phyloP scores from a whole-genome alignment of 805 yeast genomes.

The Metschnikowia colocasiae region DNA sequence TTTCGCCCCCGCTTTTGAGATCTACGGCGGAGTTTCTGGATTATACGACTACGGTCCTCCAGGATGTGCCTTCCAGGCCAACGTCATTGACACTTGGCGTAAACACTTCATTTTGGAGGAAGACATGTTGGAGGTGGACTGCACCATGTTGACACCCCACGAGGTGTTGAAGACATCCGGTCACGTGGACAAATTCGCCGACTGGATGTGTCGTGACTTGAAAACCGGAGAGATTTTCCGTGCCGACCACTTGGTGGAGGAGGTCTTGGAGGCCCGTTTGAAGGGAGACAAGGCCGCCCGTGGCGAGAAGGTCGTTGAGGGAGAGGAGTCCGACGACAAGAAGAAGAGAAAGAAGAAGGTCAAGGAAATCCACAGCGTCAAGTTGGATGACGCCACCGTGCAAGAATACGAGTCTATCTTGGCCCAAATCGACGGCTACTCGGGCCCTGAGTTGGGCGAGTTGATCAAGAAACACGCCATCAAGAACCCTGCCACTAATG shows the following conservation, averaged over 20 bases:
- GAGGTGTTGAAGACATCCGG: conserved; percentile 98
- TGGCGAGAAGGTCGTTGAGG: conserved; percentile 54
- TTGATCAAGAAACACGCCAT: conserved; percentile 79
- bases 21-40: conserved; percentile 98
- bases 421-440: conserved; percentile 93
- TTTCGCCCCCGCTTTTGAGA: conserved; percentile 95
- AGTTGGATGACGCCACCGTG: conserved; percentile 76
- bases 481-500: conserved; percentile 88
- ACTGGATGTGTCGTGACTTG: conserved; percentile 97
- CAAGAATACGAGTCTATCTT: conserved; percentile 80
- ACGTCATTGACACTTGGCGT: conserved; percentile 92
- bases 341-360: conserved; percentile 75
- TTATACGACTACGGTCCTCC: conserved; percentile 99
- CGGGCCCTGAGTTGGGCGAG: conserved; percentile 90
- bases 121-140: conserved; percentile 98
- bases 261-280: conserved; percentile 91
- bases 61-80: conserved; percentile 97
- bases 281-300: conserved; percentile 98
- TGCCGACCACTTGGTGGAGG: conserved; percentile 98
- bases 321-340: conserved; percentile 59
- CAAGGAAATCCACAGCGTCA: conserved; percentile 88
- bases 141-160: conserved; percentile 96
- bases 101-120: conserved; percentile 96
- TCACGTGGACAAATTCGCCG: conserved; percentile 98
- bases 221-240: conserved; percentile 97